Conservation (phyloP, 352 stramenopile genomes). For the Globisporangium cederbergense region DNA sequence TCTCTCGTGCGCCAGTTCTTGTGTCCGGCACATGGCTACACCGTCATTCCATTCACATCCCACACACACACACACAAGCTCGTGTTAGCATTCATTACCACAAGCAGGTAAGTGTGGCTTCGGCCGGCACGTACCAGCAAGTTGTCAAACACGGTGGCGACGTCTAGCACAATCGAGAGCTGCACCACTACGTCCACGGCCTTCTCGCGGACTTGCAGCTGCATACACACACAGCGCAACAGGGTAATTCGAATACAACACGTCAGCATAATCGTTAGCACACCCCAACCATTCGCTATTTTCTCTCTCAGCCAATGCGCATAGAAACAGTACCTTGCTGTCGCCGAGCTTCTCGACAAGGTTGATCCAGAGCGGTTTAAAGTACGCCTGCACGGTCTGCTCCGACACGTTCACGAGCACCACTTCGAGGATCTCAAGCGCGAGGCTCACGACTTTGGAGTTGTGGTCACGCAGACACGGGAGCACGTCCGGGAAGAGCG, state of each 20-base stretch:
- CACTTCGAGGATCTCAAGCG: slow-evolving; percentile 63
- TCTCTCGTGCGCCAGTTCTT: slow-evolving; percentile 86
- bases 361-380: slow-evolving; percentile 66
- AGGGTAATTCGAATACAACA: not conserved
- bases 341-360: slow-evolving; percentile 75
- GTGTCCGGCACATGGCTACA: slow-evolving; percentile 42
- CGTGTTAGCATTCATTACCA: not conserved
- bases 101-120: slow-evolving; percentile 14
- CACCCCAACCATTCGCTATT: not conserved
- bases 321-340: slow-evolving; percentile 42
- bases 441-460: slow-evolving; percentile 67
- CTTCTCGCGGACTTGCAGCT: slow-evolving; percentile 59
- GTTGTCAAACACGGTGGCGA: slow-evolving; percentile 52
- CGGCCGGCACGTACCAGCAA: slow-evolving; percentile 23
- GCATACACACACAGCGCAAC: not conserved
- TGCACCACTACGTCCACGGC: slow-evolving; percentile 68
- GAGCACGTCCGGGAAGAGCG: slow-evolving; percentile 51
- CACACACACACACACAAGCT: not conserved
- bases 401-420: slow-evolving; percentile 47
- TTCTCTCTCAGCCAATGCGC: not conserved
- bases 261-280: slow-evolving; percentile 1
- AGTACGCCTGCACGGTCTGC: slow-evolving; percentile 38
- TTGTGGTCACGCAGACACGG: slow-evolving; percentile 82
- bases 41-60: not conserved
- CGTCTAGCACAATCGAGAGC: slow-evolving; percentile 64